Base-by-base conservation (phyloP, 1,139 yeast species). In the Candida buenavistaensis region DNA sequence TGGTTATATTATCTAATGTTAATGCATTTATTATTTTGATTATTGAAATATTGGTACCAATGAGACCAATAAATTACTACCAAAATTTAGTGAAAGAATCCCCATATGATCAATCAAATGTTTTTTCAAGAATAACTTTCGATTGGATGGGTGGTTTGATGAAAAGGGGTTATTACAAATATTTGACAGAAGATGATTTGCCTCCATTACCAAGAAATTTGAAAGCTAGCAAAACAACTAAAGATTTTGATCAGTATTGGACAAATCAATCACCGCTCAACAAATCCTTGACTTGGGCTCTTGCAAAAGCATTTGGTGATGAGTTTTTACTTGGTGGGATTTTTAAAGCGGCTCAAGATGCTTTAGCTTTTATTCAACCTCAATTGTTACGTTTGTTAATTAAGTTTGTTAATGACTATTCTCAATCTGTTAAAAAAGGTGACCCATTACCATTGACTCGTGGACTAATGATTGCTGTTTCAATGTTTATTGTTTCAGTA, bases 131-230 rank as follows among this genome's bases (percentile, higher is more conserved):
- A 42, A 67, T 94, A 39, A 80, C 95, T 0, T 92, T 92, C 57
- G 68, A 79, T 27, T 92, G 99, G 99, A 85, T 92, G 95, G 78
- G 90, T 2, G 86, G 82, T 4, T 68, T 92, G 53, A 90, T 92
- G 96, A 81, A 72, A 53, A 75, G 75, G 39, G 99, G 99, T 15
- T 87, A 85, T 54, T 60, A 69, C 19, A 81, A 82, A 38, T 92
- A 62, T 55, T 69, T 92, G 46, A 75, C 82, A 8, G 92, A 85
- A 51, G 65, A 68, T 2, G 97, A 92, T 58, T 72, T 92, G 46
- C 97, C 97, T 11, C 74, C 78, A 13, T 70, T 92, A 40, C 97
- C 98, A 11, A 53, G 63, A 9, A 78, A 72, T 35, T 79, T 85
- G 50, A 75, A 70, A 43, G 66, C 92, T 8, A 60, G 65, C 8